Percentiles rank a stretch among this genome's conserved stretches.
These are phyloP conservation scores for Saraca asoca DNA, from an alignment of 331 rosid genomes.

Conservation along the genomic window DNA sequence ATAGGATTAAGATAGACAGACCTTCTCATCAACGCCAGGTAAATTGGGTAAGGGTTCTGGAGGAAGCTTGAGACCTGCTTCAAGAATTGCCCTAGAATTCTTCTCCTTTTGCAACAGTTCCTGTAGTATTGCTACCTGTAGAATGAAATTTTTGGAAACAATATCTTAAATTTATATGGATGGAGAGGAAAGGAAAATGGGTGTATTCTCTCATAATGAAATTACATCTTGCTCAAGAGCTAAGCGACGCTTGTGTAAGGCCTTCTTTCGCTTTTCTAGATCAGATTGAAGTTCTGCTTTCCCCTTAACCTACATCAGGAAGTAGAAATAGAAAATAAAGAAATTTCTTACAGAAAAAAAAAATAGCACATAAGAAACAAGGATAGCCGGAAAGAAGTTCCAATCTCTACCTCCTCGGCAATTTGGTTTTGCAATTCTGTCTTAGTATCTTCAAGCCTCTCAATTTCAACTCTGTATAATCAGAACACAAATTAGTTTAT, in stretches of 20 bases:
- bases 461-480: constrained; percentile 58
- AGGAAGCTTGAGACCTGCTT: constrained; percentile 52
- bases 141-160: constrained; percentile 24
- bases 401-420: constrained; percentile 58
- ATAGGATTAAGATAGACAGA: constrained; percentile 33
- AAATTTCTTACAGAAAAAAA: constrained; percentile 33
- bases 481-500: constrained; percentile 27
- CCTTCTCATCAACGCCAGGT: constrained; percentile 53
- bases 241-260: constrained; percentile 64
- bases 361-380: background rate
- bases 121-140: constrained; percentile 71
- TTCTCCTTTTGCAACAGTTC: constrained; percentile 73
- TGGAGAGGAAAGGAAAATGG: constrained; percentile 12
- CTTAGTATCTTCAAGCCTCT: constrained; percentile 63
- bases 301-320: constrained; percentile 54
- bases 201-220: constrained; percentile 25
- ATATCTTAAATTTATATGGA: constrained; percentile 15
- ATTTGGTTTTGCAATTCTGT: constrained; percentile 62
- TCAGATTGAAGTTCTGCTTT: constrained; percentile 57
- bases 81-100: constrained; percentile 56
- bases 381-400: constrained; percentile 26
- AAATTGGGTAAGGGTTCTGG: constrained; percentile 43
- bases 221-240: constrained; percentile 86
- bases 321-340: background rate
- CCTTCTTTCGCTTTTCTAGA: constrained; percentile 57